Evolutionary conservation across 441 rosid genomes (phyloP).

Genomic region (Syzygium syzygioides): DNA sequence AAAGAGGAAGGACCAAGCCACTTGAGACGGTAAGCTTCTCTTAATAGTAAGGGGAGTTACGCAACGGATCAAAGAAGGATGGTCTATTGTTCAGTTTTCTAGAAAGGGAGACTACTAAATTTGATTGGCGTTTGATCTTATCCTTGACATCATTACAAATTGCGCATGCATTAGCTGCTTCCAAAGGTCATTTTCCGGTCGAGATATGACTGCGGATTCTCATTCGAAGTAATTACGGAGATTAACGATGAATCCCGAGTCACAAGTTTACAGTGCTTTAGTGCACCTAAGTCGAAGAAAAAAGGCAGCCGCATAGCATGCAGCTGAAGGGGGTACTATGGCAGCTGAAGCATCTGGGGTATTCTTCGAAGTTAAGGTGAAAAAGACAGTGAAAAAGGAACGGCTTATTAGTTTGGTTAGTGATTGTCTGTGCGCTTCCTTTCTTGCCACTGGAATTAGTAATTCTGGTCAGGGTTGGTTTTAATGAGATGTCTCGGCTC

Average conservation of each 20-base stretch:
- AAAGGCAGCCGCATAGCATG: constrained; percentile 52
- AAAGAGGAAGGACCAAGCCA: constrained; percentile 42
- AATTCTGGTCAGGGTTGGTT: too few species aligned
- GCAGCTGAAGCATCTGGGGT: constrained; percentile 38
- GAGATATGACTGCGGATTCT: constrained; percentile 4
- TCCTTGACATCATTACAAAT: background rate
- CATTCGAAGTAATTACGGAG: constrained; percentile 31
- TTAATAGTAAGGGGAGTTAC: too few species aligned
- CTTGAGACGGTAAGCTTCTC: constrained; percentile 29
- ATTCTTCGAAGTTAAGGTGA: constrained; percentile 4
- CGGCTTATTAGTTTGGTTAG: too few species aligned
- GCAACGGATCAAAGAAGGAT: background rate
- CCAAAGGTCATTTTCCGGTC: background rate
- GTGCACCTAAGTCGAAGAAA: constrained; percentile 35
- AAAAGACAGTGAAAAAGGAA: background rate
- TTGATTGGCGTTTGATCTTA: too few species aligned
- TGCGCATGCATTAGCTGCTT: background rate
- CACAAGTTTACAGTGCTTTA: constrained; percentile 34
- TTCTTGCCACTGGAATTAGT: too few species aligned
- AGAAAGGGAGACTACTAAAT: too few species aligned
- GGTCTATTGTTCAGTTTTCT: too few species aligned
- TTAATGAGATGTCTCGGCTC: too few species aligned
- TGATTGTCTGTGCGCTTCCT: too few species aligned
- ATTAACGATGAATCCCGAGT: constrained; percentile 9
- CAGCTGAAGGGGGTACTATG: constrained; percentile 57